Evolutionary conservation across 208 protist species (phyloP), one percentile per base, ranked within the genome.

Genomic region (Zelonia costaricensis): DNA sequence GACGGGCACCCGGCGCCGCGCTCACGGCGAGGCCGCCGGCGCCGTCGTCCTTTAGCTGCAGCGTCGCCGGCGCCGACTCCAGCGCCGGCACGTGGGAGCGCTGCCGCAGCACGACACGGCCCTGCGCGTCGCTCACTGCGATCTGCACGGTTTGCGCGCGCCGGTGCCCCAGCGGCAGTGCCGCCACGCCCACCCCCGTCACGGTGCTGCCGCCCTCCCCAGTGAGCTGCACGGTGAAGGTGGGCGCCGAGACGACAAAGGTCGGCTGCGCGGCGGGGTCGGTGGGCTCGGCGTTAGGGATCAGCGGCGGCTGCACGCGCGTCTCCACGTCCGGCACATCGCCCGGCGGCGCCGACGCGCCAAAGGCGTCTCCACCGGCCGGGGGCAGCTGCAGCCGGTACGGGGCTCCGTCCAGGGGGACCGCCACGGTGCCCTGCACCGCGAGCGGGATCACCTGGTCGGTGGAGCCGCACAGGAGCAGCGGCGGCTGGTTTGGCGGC

Each of bases 381-480:
- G 72, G 56, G 9, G 81, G 87, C 20, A 88, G 70, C 15, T 79
- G 71, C n/a, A 93, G 70, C 0, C 69, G 82, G 62, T 77, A 89
- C 23, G 86, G 82, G 16, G 80, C 82, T 7, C 69, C 77, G 10
- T 75, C 72, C 20, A 68, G 54, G 3, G 72, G 71, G 16, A 93
- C 64, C 7, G 76, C 36, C 1, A 85, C 59, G 16, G 76, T 71
- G 36, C 62, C 55, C 20, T 80, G 67, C 28, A 62, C 60, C 8
- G 55, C 44, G 13, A 93, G 76, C 12, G 71, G 53, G 38, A 89
- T 68, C 23, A 68, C 36, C 61, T 85, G 69, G 2, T 76, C 82
- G 43, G 63, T 93, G 18, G 65, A 68, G 25, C 57, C 74, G 69
- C 80, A 88, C 20, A 78, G 65, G n/a, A 93, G 65, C 15, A 82